Percentiles rank a stretch among this genome's conserved stretches.
phyloP scores from a whole-genome alignment of 108 stramenopile genomes.

The Nannochloropsis granulata region DNA sequence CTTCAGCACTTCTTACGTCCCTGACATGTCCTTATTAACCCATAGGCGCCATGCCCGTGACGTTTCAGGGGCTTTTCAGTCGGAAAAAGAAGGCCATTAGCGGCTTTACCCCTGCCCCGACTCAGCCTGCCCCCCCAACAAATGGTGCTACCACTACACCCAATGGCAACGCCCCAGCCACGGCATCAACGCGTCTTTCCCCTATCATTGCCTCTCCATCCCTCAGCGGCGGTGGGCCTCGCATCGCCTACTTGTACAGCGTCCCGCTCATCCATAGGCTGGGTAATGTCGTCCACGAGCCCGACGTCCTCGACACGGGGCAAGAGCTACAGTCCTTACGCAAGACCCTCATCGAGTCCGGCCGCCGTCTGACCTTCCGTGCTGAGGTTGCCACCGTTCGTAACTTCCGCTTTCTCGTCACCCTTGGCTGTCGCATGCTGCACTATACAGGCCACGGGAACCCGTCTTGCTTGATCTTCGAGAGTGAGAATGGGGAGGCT shows the following conservation, averaged over 20 bases:
- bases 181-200: too few species aligned
- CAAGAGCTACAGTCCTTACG: not conserved
- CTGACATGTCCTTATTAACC: too few species aligned
- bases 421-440: conserved; percentile 16
- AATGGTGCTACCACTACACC: too few species aligned
- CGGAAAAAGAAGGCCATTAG: too few species aligned
- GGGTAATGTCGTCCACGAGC: not conserved
- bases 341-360: not conserved
- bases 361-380: not conserved
- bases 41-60: too few species aligned
- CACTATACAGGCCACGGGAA: conserved; percentile 32
- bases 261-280: not conserved
- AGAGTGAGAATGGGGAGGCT: not conserved
- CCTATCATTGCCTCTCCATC: not conserved
- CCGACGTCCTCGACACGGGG: not conserved
- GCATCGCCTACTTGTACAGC: not conserved
- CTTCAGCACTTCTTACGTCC: too few species aligned
- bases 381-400: conserved; percentile 16
- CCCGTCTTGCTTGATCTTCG: conserved; percentile 7
- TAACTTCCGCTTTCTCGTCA: conserved; percentile 7
- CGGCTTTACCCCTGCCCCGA: too few species aligned
- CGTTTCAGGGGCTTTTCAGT: too few species aligned
- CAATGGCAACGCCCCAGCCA: too few species aligned
- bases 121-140: too few species aligned
- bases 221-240: not conserved